Evolutionary conservation across 345 rosid species (phyloP).

Genomic region (Hibiscus mutabilis): DNA sequence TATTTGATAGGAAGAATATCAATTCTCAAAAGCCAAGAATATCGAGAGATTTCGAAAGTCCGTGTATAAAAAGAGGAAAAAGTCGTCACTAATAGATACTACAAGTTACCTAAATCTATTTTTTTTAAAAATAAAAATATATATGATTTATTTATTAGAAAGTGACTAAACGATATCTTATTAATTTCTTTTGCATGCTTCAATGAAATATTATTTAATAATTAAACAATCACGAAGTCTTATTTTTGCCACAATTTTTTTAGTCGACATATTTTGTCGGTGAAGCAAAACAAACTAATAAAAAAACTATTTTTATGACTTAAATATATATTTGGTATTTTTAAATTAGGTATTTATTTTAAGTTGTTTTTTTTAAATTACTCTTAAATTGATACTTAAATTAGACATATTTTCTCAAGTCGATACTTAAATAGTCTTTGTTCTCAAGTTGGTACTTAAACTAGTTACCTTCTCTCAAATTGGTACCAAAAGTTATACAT

Average conservation of each 20-base stretch:
- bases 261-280: constrained; percentile 3
- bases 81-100: not conserved
- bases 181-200: not conserved
- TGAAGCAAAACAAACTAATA: not conserved
- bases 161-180: not conserved
- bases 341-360: too few relatives aligned
- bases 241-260: not conserved
- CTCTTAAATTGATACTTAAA: too few relatives aligned
- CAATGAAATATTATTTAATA: not conserved
- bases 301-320: not conserved
- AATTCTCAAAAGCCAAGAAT: not conserved
- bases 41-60: not conserved
- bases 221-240: not conserved
- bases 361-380: too few relatives aligned
- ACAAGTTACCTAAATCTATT: not conserved
- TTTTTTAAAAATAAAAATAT: not conserved
- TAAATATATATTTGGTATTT: too few relatives aligned
- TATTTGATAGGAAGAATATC: not conserved
- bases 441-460: too few relatives aligned
- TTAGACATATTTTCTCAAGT: too few relatives aligned
- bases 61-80: not conserved
- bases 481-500: too few relatives aligned
- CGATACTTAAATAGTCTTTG: too few relatives aligned
- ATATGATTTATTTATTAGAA: not conserved
- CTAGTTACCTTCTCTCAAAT: too few relatives aligned